A percentile compares a stretch with the other conserved stretches of the same genome.
These are phyloP conservation scores for Monilinia vaccinii-corymbosi DNA, from an alignment of 2,329 filamentous ascomycete genomes.

Conservation along the genomic window DNA sequence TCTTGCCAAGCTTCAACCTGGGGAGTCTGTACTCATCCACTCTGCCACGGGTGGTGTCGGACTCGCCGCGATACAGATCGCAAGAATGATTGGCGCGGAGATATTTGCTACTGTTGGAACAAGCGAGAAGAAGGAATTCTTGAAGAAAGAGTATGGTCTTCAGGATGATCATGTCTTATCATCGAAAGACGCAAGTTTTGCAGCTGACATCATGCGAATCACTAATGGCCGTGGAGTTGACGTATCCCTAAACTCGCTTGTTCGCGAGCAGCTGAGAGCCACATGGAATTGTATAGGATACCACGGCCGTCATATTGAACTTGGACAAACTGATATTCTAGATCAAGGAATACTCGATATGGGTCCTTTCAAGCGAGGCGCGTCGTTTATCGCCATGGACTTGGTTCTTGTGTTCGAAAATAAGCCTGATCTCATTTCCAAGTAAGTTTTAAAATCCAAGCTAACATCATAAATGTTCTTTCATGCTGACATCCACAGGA, in stretches of 20 bases:
- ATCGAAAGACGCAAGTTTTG: constrained; percentile 31
- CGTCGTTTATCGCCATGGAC: constrained; percentile 8
- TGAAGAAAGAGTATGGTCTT: constrained; percentile 32
- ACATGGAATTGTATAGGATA: constrained; percentile 30
- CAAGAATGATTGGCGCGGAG: constrained; percentile 28
- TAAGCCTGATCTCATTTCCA: background rate
- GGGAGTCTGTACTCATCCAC: constrained; percentile 23
- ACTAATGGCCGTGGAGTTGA: constrained; percentile 23
- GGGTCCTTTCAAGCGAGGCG: background rate
- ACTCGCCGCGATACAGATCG: constrained; percentile 24
- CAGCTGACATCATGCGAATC: constrained; percentile 24
- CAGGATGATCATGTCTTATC: constrained; percentile 33
- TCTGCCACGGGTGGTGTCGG: constrained; percentile 17
- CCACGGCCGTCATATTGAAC: constrained; percentile 33
- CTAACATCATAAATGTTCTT: background rate
- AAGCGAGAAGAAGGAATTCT: constrained; percentile 31
- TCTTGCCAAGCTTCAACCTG: constrained; percentile 31
- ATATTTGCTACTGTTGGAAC: constrained; percentile 36
- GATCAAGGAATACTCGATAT: background rate
- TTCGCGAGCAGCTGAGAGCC: constrained; percentile 18
- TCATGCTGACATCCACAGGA: background rate
- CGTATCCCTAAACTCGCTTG: constrained; percentile 23
- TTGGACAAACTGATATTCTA: constrained; percentile 23
- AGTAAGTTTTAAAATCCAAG: background rate
- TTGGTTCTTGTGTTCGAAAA: background rate